These are phyloP conservation scores for Blastocystis sp. DNA, from an alignment of 352 stramenopile species.

Conservation along the genomic window DNA sequence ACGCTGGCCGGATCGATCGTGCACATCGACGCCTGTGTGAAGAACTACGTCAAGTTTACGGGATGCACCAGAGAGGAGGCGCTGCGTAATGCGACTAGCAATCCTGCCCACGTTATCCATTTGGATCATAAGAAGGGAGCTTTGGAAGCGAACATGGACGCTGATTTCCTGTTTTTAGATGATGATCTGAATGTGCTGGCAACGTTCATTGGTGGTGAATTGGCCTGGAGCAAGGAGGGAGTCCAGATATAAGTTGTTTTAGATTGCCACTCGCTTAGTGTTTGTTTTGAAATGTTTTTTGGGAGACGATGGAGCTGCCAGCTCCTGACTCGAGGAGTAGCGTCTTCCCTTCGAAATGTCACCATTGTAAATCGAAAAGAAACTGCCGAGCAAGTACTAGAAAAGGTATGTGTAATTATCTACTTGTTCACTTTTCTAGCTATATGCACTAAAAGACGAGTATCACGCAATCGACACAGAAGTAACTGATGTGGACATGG, in stretches of 20 bases:
- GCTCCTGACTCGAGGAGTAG: neutral
- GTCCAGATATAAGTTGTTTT: conserved; percentile 64
- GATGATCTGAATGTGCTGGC: conserved; percentile 71
- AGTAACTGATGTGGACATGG: conserved; percentile 51
- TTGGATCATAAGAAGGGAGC: conserved; percentile 71
- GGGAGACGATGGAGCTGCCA: neutral
- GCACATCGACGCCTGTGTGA: conserved; percentile 76
- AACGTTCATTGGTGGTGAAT: conserved; percentile 74
- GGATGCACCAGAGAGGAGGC: conserved; percentile 74
- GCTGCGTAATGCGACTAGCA: conserved; percentile 72
- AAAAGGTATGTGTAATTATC: neutral
- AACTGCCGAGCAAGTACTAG: conserved; percentile 10
- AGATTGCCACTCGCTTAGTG: neutral
- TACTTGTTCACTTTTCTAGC: neutral
- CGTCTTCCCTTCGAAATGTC: neutral
- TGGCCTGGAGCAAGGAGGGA: conserved; percentile 44
- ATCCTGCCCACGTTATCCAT: conserved; percentile 73
- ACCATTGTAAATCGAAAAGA: conserved; percentile 61
- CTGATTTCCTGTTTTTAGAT: conserved; percentile 77
- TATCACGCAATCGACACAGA: conserved; percentile 60
- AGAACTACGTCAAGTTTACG: conserved; percentile 75
- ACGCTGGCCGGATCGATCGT: conserved; percentile 78
- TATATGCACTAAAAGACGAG: conserved; percentile 37
- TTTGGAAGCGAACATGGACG: conserved; percentile 72
- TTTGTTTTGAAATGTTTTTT: conserved; percentile 35